Base-by-base conservation (phyloP, 495 filamentous ascomycete species). In the Oidiodendron maius region DNA sequence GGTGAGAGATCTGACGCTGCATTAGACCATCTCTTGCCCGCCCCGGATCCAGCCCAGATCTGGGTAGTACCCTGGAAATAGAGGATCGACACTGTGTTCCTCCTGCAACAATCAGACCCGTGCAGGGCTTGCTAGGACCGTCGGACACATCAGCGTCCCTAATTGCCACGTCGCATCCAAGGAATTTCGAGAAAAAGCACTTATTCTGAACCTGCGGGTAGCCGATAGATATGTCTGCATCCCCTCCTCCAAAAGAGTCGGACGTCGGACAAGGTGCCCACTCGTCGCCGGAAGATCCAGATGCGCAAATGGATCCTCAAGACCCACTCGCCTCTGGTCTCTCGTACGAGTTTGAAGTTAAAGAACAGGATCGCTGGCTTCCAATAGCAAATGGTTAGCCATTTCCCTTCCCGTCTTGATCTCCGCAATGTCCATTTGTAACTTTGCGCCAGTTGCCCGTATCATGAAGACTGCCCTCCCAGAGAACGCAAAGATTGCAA, bases 361-460 rank as follows among this genome's bases (percentile, higher is more conserved):
- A 98, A 76, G 93, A 98, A 70, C 93, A 98, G 70, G 93, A 98
- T 72, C 76, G 93, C 77, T 98, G 93, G 93, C 83, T 98, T 69
- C 93, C 93, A 71, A 98, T 98, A 82, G 93, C 93, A 74, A 98
- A 98, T 91, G 93, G 93, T 98, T 81, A 81, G 87, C 63, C 30
- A 48, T 25, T 42, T 61, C 61, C 59, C 8, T 52, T 64, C 61
- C 50, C 61, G 65, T 60, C 61, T 65, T 71, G 64, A 57, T 57
- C 52, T 61, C 53, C 48, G 44, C 54, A 40, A 30, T 30, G 26
- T 30, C 26, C 5, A 86, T 86, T 73, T 78, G 84, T 51, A 85
- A 85, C 67, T 88, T 83, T 79, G 87, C 78, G 63, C 81, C 82
- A 98, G 93, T 98, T 61, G 93, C 93, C 57, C 89, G 93, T 40